phyloP scores from a whole-genome alignment of 2,329 filamentous ascomycete genomes.

The Aspergillus tamarii region DNA sequence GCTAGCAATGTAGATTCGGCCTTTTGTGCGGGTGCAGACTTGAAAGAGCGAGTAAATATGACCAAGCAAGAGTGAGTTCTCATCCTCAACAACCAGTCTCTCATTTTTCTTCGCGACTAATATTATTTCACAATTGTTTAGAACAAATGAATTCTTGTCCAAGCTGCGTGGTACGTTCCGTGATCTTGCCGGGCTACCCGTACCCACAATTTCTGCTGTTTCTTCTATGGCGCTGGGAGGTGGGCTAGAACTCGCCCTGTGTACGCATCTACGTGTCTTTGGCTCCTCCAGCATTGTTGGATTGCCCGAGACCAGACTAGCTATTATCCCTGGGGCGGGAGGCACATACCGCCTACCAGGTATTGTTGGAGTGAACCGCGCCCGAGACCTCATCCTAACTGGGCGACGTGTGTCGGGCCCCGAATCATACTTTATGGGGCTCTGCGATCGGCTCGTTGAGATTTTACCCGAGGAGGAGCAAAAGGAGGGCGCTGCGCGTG shows the following conservation, averaged over 20 bases:
- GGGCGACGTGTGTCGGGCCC: conserved; percentile 80
- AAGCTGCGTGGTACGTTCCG: conserved; percentile 76
- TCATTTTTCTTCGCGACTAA: neutral
- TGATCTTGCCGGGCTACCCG: conserved; percentile 72
- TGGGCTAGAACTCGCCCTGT: conserved; percentile 88
- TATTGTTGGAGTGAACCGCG: conserved; percentile 77
- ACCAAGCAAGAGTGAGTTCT: conserved; percentile 71
- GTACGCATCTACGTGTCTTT: conserved; percentile 87
- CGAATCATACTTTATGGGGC: conserved; percentile 88
- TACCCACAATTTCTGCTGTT: conserved; percentile 89
- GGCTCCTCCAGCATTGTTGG: conserved; percentile 76
- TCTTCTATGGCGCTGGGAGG: conserved; percentile 86
- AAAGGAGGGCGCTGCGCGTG: conserved; percentile 63
- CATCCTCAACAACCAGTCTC: neutral
- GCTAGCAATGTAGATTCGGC: conserved; percentile 82
- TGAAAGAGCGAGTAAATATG: conserved; percentile 84
- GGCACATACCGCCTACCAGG: conserved; percentile 85
- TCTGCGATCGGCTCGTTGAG: conserved; percentile 89
- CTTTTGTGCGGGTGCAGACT: conserved; percentile 92
- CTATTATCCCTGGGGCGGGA: conserved; percentile 92
- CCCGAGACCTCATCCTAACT: conserved; percentile 88
- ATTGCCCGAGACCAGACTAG: conserved; percentile 88
- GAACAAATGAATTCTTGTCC: conserved; percentile 76
- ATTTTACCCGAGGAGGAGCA: conserved; percentile 60
- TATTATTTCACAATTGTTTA: conserved; percentile 38